Conservation (phyloP, 164 flowering plant genomes). For the Vitis cinerea region DNA sequence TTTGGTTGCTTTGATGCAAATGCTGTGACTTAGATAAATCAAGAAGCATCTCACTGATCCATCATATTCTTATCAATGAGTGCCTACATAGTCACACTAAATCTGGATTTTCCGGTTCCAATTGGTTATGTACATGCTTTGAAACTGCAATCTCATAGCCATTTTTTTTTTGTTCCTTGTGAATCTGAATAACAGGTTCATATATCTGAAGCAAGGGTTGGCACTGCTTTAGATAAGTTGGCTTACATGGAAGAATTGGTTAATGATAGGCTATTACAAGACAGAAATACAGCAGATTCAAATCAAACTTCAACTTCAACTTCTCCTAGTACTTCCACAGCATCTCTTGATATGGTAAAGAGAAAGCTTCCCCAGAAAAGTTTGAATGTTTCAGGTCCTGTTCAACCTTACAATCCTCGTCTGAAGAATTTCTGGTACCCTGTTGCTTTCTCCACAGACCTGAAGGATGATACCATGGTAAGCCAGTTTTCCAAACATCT, state of each 20-base stretch:
- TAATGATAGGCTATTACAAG: conserved; percentile 76
- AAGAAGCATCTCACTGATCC: no score
- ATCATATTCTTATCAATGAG: no score
- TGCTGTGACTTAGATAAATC: neutral
- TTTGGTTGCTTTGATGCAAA: neutral
- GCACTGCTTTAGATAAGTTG: conserved; percentile 87
- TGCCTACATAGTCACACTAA: no score
- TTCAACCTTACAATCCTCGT: conserved; percentile 62
- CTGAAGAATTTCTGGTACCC: conserved; percentile 98
- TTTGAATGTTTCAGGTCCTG: conserved; percentile 89
- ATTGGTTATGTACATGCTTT: neutral
- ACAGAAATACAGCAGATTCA: conserved; percentile 40
- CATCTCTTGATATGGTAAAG: conserved; percentile 29
- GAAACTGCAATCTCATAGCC: neutral
- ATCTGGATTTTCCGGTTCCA: neutral
- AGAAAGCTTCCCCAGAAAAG: conserved; percentile 41
- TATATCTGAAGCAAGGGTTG: conserved; percentile 94
- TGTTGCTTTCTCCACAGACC: conserved; percentile 79
- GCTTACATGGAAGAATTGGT: conserved; percentile 95
- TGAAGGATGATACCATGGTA: conserved; percentile 93
- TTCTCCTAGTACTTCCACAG: conserved; percentile 52
- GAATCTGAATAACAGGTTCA: conserved; percentile 62
- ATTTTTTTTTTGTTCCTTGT: neutral
- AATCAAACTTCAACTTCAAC: conserved; percentile 34
- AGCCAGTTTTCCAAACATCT: conserved; percentile 5